Conservation (phyloP, 108 stramenopile genomes). For the Stephanodiscus minutulus region DNA sequence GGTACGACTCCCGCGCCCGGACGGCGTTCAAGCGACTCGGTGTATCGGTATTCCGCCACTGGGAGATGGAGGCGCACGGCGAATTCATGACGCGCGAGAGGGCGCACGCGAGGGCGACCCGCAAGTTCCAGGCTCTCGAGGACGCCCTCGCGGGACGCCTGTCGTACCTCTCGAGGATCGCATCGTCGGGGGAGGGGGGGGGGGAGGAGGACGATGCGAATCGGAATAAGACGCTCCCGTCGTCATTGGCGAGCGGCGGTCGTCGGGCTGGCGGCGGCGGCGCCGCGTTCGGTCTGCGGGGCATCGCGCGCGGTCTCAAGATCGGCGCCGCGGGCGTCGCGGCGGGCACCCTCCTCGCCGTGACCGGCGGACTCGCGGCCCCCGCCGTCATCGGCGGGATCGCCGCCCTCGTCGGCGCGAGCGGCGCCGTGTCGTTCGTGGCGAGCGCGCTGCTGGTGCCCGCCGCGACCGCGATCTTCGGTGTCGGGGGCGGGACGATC, state of each 20-base stretch:
- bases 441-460: conserved; percentile 5
- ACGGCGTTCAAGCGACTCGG: conserved; percentile 3
- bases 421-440: not conserved
- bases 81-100: not conserved
- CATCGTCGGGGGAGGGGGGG: not conserved
- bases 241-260: not conserved
- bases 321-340: conserved; percentile 18
- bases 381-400: conserved; percentile 21
- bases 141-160: not conserved
- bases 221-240: not conserved
- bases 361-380: conserved; percentile 19
- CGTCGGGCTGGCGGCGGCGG: no score
- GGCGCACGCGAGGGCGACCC: conserved; percentile 13
- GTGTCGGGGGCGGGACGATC: conserved; percentile 13
- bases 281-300: not conserved
- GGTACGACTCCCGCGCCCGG: conserved; percentile 25
- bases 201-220: no score
- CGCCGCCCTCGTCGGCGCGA: conserved; percentile 9
- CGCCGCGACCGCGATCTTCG: conserved; percentile 24
- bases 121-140: conserved; percentile 22
- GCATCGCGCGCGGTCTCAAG: not conserved
- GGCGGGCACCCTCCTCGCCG: conserved; percentile 16
- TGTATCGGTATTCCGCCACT: conserved; percentile 19
- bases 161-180: not conserved
- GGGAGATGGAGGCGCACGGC: not conserved